These are phyloP conservation scores for Candida montana DNA, from an alignment of 805 yeast genomes.

Conservation along the genomic window DNA sequence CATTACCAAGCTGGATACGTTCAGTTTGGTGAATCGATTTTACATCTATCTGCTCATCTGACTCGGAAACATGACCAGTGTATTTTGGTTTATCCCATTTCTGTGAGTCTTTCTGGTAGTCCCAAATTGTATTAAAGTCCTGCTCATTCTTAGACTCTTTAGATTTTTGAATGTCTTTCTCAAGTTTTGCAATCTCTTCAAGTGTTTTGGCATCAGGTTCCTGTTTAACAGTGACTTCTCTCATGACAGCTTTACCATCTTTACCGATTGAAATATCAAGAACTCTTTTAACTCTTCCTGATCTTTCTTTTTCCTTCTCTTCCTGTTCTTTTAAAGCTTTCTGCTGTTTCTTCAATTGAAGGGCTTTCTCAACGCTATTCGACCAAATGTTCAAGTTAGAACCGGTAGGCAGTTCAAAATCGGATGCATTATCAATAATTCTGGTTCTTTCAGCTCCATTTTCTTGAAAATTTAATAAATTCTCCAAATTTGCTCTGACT, in stretches of 20 bases:
- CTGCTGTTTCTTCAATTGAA: slow-evolving; percentile 83
- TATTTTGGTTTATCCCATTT: slow-evolving; percentile 55
- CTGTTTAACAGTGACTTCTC: slow-evolving; percentile 24
- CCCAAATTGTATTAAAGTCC: slow-evolving; percentile 47
- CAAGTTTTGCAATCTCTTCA: slow-evolving; percentile 27
- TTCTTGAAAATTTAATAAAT: slow-evolving; percentile 72
- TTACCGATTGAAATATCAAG: slow-evolving; percentile 69
- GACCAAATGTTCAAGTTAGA: slow-evolving; percentile 70
- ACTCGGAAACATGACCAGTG: slow-evolving; percentile 12
- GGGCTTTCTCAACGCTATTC: slow-evolving; percentile 75
- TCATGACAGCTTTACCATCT: slow-evolving; percentile 72
- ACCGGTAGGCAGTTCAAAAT: slow-evolving; percentile 60
- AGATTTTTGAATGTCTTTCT: slow-evolving; percentile 25
- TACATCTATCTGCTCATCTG: neutral
- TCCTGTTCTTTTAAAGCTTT: slow-evolving; percentile 61
- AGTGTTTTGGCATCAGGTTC: slow-evolving; percentile 34
- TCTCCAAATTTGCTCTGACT: slow-evolving; percentile 74
- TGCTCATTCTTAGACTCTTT: slow-evolving; percentile 30
- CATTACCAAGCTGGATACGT: slow-evolving; percentile 3
- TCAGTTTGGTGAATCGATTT: neutral
- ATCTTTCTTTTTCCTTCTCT: slow-evolving; percentile 47
- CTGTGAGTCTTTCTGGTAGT: slow-evolving; percentile 45
- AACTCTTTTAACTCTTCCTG: slow-evolving; percentile 71
- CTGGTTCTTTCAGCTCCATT: slow-evolving; percentile 86
- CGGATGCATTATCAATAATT: slow-evolving; percentile 90